phyloP scores from a whole-genome alignment of 108 stramenopile species.

The Nitzschia palea region DNA sequence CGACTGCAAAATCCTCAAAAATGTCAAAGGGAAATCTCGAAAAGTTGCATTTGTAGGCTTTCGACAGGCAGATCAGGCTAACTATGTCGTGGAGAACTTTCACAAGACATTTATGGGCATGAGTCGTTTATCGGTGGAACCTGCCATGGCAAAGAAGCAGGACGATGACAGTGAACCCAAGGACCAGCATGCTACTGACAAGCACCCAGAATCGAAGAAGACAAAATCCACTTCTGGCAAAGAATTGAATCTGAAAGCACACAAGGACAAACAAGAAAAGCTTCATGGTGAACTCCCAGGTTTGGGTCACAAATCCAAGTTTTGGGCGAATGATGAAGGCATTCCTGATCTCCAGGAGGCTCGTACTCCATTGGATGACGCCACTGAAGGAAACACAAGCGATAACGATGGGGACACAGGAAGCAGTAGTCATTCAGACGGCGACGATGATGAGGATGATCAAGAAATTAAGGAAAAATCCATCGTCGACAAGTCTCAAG shows the following conservation, averaged over 20 bases:
- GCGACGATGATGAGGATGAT: conserved; percentile 24
- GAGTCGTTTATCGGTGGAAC: conserved; percentile 62
- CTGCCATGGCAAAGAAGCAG: conserved; percentile 45
- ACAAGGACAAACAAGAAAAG: conserved; percentile 37
- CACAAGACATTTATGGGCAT: conserved; percentile 59
- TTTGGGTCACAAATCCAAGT: conserved; percentile 54
- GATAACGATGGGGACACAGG: conserved; percentile 24
- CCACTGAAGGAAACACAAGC: background rate
- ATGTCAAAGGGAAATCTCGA: conserved; percentile 57
- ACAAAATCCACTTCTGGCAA: background rate
- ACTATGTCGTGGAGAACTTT: conserved; percentile 53
- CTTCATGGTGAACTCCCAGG: conserved; percentile 36
- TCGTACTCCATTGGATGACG: conserved; percentile 3
- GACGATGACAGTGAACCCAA: conserved; percentile 32
- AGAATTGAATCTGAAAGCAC: conserved; percentile 8
- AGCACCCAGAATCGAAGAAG: conserved; percentile 1
- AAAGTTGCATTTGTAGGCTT: conserved; percentile 87
- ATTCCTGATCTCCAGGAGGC: conserved; percentile 16
- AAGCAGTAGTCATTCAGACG: conserved; percentile 34
- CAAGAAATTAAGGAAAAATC: background rate
- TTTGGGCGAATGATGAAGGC: conserved; percentile 87
- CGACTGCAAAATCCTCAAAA: conserved; percentile 74
- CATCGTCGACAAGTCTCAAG: background rate
- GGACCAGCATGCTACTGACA: conserved; percentile 15
- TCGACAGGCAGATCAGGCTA: conserved; percentile 51